Percentiles rank a stretch among this genome's conserved stretches.
Evolutionary conservation across 176 grass and related monocot species (phyloP).

Genomic region (Neostapfia colusana): DNA sequence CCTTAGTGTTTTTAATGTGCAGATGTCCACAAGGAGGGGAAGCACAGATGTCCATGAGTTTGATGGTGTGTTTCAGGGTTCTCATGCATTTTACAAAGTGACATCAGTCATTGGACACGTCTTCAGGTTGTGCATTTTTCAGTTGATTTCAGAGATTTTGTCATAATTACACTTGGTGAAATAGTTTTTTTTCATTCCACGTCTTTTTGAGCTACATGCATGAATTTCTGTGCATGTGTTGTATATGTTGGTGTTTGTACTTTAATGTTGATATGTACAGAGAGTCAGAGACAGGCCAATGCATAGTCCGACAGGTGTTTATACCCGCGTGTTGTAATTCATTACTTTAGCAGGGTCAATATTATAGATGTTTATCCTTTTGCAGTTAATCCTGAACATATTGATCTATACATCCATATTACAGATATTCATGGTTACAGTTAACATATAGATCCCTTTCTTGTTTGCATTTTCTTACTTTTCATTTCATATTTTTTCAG

Average conservation of each 20-base stretch:
- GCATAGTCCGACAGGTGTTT: constrained; percentile 14
- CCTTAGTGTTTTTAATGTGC: not conserved
- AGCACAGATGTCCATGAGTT: constrained; percentile 95
- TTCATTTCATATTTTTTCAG: constrained; percentile 42
- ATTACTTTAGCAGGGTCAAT: constrained; percentile 14
- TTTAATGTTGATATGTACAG: not conserved
- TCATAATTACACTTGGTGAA: not conserved
- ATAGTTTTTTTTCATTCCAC: not conserved
- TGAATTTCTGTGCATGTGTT: not conserved
- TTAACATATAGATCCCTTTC: constrained; percentile 7
- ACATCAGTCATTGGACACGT: constrained; percentile 95
- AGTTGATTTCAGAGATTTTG: not conserved
- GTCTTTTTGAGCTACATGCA: not conserved
- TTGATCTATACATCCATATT: not conserved
- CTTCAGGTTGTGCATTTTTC: constrained; percentile 56
- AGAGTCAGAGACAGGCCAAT: not conserved
- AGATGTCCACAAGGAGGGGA: constrained; percentile 82
- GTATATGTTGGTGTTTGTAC: not conserved
- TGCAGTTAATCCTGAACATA: not conserved
- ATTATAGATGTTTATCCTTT: constrained; percentile 7
- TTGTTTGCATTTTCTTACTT: constrained; percentile 20
- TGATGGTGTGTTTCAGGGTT: constrained; percentile 68
- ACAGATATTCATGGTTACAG: not conserved
- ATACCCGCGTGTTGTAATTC: not conserved
- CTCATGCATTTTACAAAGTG: constrained; percentile 65